A percentile compares a stretch with the other conserved stretches of the same genome.
These are phyloP conservation scores for Lachnellula occidentalis DNA, from an alignment of 2,329 filamentous ascomycete species.

Conservation along the genomic window DNA sequence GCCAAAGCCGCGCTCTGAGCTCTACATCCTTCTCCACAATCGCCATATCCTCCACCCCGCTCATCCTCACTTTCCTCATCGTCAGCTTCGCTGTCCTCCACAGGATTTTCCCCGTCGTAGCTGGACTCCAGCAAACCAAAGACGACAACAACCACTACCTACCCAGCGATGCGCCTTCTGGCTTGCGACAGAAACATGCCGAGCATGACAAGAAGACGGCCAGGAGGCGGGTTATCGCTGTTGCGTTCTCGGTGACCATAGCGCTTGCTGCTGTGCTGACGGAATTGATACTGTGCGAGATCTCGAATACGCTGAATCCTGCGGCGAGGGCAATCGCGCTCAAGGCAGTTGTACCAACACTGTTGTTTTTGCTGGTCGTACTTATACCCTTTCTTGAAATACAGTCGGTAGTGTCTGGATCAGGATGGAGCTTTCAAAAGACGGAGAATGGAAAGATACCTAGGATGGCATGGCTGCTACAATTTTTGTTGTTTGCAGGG, in stretches of 20 bases:
- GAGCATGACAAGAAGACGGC: conserved; percentile 50
- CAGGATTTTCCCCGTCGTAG: conserved; percentile 68
- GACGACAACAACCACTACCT: conserved; percentile 57
- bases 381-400: conserved; percentile 76
- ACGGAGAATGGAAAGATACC: conserved; percentile 51
- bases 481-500: conserved; percentile 53
- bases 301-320: conserved; percentile 67
- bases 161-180: conserved; percentile 55
- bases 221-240: conserved; percentile 48
- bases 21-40: conserved; percentile 38
- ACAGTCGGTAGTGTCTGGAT: conserved; percentile 45
- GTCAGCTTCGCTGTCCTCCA: conserved; percentile 59
- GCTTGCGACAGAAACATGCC: conserved; percentile 52
- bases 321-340: conserved; percentile 63
- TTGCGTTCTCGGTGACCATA: conserved; percentile 71
- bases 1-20: conserved; percentile 15
- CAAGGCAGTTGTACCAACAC: conserved; percentile 60
- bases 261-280: conserved; percentile 72
- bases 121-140: conserved; percentile 43
- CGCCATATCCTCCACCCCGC: conserved; percentile 60
- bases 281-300: conserved; percentile 78
- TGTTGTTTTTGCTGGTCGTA: conserved; percentile 68
- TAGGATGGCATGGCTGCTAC: conserved; percentile 58
- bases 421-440: conserved; percentile 58
- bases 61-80: conserved; percentile 62